These are phyloP conservation scores for Hygrocybe coccinea DNA, from an alignment of 768 basidiomycete species.

Conservation along the genomic window DNA sequence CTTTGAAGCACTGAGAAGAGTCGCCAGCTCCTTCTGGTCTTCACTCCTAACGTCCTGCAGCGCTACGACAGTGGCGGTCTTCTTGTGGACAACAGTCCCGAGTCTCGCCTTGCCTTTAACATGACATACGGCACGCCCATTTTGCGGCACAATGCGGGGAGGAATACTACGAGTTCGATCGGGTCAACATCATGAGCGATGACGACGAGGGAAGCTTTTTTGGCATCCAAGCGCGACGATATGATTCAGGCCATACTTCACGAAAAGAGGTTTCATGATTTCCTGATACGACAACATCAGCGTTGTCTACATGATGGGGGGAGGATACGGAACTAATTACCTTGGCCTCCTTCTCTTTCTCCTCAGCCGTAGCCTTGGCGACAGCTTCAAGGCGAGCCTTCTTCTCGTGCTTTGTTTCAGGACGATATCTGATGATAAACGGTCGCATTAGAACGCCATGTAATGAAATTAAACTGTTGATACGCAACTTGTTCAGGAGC, in stretches of 20 bases:
- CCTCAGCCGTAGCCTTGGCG: slow-evolving; percentile 71
- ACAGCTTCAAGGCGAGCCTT: slow-evolving; percentile 77
- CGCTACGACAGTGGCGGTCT: slow-evolving; percentile 88
- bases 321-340: slow-evolving; percentile 22
- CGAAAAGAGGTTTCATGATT: slow-evolving; percentile 94
- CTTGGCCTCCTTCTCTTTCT: slow-evolving; percentile 48
- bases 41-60: slow-evolving; percentile 93
- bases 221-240: slow-evolving; percentile 92
- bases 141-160: no score
- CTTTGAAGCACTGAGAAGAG: slow-evolving; percentile 88
- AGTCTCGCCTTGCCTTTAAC: slow-evolving; percentile 97
- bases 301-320: background rate
- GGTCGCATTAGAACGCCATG: no score
- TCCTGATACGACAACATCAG: slow-evolving; percentile 41
- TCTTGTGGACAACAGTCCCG: slow-evolving; percentile 97
- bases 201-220: slow-evolving; percentile 95
- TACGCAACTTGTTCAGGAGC: slow-evolving; percentile 93
- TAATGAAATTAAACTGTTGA: no score
- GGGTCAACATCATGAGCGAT: slow-evolving; percentile 99
- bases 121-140: slow-evolving; percentile 99
- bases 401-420: slow-evolving; percentile 95
- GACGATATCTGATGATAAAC: no score
- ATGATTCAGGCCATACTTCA: slow-evolving; percentile 97
- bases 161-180: slow-evolving; percentile 97
- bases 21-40: slow-evolving; percentile 89